Evolutionary conservation across 139 green algal species (phyloP), one percentile per base, ranked within the genome.

Genomic region (Closterium sp.): DNA sequence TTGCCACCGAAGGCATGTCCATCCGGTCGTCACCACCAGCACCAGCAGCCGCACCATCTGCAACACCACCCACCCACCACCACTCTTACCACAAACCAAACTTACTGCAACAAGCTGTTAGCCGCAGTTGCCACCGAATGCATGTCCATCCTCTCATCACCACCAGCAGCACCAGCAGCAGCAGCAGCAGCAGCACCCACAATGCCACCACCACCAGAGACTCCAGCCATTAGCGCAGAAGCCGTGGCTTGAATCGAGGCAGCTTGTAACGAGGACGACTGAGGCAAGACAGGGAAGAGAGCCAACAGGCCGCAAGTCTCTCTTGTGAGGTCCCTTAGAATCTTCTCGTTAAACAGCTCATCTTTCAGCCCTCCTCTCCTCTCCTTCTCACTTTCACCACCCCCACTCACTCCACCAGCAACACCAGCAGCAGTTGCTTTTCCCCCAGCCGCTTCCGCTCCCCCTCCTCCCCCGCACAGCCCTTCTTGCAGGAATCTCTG

Each of bases 321-420:
- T 22, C 96, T 94, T 0, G 95, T 97, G 0, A 97, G 90, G 88
- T 98, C 96, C 1, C 96, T 94, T 34, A 97, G 87, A 45, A 97
- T 31, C 27, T 95, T 94, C 86, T 97, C 96, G 4, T 79, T 85
- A 2, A 97, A 94, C 32, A 97, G 89, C 86, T 97, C 96, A n/a
- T 96, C 95, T 11, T 95, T 94, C 29, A 92, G 10, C 31, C 11
- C 45, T 22, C 27, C 45, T 27, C n/a, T 87, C 29, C 17, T 29
- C n/a, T 42, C 31, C 27, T n/a, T 45, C 22, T 86, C 50, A 21
- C 45, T 86, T 9, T 28, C 34, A 90, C 32, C 87, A 24, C 27
- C 27, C 31, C 42, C 31, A 7, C 7, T 62, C 42, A 5, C 86
- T n/a, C 31, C 87, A 79, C 32, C 19, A 90, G n/a, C 19, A 70